Evolutionary conservation across 2,329 filamentous ascomycete genomes (phyloP), one percentile per base, ranked within the genome.

Genomic region (Fonsecaea pedrosoi): DNA sequence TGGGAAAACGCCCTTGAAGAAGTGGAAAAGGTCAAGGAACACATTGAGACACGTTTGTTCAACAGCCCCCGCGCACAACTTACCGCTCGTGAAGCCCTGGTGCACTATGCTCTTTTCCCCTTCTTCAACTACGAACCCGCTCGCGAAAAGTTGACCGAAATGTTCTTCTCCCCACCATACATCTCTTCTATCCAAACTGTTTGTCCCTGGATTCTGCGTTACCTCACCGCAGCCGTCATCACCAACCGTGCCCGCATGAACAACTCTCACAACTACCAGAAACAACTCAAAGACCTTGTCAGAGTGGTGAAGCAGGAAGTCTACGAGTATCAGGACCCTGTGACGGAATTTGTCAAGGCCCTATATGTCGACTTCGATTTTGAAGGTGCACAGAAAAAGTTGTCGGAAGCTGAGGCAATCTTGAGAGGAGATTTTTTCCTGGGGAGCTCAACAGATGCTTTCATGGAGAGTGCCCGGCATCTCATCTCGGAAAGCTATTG

Each of bases 131-230:
- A 92, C 83, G 94, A 98, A 76, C 86, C 89, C 72, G 92, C 92
- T 66, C 92, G 94, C 76, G 95, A 99, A 78, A 87, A 88, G 74
- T 87, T 99, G 75, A 92, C 95, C 77, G 95, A 99, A 75, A 89
- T 98, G 79, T 95, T 97, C 86, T 98, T 99, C 87, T 96, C 91
- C 71, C 91, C 94, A 71, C 87, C 92, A 75, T 99, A 92, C 86
- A 99, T 99, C 88, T 99, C 98, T 88, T 98, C 94, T 75, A 97
- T 99, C 80, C 95, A 99, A 86, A 97, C 95, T 67, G 91, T 89
- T 75, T 97, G 93, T 85, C 94, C 95, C 6, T 99, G 95, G 95
- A 89, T 97, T 71, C 86, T 99, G 75, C 90, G 95, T 74, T 99
- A 99, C 82, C 87, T 99, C 66, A 89, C 93, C 68, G 94, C 93